phyloP scores from a whole-genome alignment of 2,329 filamentous ascomycete species.

The Aspergillus costaricaensis region DNA sequence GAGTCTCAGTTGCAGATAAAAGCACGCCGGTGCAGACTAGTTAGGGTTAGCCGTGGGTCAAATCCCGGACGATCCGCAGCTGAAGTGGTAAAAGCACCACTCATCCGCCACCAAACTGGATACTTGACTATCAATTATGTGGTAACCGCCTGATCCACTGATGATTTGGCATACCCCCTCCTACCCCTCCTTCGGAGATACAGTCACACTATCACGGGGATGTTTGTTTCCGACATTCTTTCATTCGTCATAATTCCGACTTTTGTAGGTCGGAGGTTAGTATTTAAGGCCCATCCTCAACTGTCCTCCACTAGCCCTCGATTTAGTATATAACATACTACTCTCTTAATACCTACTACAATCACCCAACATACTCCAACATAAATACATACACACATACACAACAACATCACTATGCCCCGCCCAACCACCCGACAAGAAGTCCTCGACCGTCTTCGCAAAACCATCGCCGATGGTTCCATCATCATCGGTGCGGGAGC shows the following conservation, averaged over 20 bases:
- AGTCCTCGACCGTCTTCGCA: constrained; percentile 58
- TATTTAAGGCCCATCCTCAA: too few species aligned
- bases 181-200: background rate
- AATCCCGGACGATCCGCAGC: background rate
- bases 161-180: background rate
- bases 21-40: too few species aligned
- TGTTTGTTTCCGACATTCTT: too few species aligned
- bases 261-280: too few species aligned
- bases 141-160: background rate
- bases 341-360: background rate
- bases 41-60: background rate
- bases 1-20: too few species aligned
- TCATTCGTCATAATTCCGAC: too few species aligned
- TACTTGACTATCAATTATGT: too few species aligned
- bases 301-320: too few species aligned
- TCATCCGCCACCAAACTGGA: too few species aligned
- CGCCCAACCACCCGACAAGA: constrained; percentile 59
- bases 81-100: background rate
- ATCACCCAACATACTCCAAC: background rate
- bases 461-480: constrained; percentile 56
- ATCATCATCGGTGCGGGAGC: constrained; percentile 70
- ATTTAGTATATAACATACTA: too few species aligned
- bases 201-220: too few species aligned
- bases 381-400: background rate
- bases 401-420: constrained; percentile 46